Conservation (phyloP, 73 alveolate species). For the Paramecium biaurelia region DNA sequence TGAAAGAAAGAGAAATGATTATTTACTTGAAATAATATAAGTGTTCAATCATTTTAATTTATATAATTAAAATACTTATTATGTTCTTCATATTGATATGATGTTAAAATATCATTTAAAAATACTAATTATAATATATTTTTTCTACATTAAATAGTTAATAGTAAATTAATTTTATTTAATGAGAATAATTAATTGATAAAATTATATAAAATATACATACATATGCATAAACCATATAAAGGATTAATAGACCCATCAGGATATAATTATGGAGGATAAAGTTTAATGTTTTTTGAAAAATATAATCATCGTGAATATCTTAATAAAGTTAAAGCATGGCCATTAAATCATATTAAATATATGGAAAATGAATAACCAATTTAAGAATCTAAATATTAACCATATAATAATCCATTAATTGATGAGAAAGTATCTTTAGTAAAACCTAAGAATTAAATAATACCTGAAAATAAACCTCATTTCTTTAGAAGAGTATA, state of each 20-base stretch:
- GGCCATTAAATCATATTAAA: slow-evolving; percentile 44
- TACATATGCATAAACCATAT: not conserved
- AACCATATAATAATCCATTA: not conserved
- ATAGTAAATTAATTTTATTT: not conserved
- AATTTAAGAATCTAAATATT: not conserved
- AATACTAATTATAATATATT: too few relatives aligned
- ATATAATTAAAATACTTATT: too few relatives aligned
- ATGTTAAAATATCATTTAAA: too few relatives aligned
- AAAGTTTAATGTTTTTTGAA: not conserved
- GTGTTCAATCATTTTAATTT: too few relatives aligned
- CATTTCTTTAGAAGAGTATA: not conserved
- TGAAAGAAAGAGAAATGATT: not conserved
- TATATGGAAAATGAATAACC: not conserved
- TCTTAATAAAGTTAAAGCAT: not conserved
- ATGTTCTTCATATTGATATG: too few relatives aligned
- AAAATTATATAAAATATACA: not conserved
- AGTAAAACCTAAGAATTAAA: not conserved
- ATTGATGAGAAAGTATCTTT: not conserved
- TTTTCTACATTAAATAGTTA: too few relatives aligned
- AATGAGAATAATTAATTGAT: not conserved
- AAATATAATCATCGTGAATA: slow-evolving; percentile 3
- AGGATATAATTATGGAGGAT: slow-evolving; percentile 15
- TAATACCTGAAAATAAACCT: not conserved
- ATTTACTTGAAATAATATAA: not conserved
- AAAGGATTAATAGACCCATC: not conserved